These are phyloP conservation scores for Escallonia herrerae DNA, from an alignment of 129 eudicot species.

Conservation along the genomic window DNA sequence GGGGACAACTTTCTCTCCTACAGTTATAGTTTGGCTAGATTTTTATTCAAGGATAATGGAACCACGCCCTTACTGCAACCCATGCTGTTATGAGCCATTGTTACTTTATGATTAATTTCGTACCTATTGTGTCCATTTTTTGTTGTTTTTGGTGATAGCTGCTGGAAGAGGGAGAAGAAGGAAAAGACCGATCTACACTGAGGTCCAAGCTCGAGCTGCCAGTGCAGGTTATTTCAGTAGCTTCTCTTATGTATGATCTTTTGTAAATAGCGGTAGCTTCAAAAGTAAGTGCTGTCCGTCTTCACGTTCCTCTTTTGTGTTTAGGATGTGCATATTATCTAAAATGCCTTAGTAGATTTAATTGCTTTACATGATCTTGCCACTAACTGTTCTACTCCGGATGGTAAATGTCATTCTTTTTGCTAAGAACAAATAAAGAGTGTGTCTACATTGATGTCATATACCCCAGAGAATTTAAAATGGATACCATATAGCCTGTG, in stretches of 20 bases:
- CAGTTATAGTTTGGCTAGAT: no score
- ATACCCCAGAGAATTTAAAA: no score
- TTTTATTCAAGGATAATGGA: no score
- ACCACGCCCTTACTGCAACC: no score
- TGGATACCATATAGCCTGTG: no score
- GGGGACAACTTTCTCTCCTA: no score
- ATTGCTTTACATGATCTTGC: neutral
- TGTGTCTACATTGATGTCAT: no score
- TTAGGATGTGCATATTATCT: neutral
- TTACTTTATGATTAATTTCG: neutral
- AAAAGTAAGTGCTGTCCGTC: slow-evolving; percentile 1
- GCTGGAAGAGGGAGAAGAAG: slow-evolving; percentile 93
- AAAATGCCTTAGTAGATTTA: neutral
- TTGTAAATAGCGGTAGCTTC: neutral
- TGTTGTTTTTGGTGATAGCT: slow-evolving; percentile 36
- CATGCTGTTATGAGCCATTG: no score
- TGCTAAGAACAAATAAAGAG: no score
- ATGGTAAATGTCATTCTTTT: no score
- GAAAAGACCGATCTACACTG: slow-evolving; percentile 62
- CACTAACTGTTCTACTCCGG: no score
- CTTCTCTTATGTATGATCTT: slow-evolving; percentile 1
- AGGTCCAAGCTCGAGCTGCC: slow-evolving; percentile 97
- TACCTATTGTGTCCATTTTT: neutral
- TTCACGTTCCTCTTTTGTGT: neutral
- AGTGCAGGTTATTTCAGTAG: slow-evolving; percentile 62